Evolutionary conservation across 2,329 filamentous ascomycete species (phyloP).

Genomic region (Aspergillus pseudoviridinutans): DNA sequence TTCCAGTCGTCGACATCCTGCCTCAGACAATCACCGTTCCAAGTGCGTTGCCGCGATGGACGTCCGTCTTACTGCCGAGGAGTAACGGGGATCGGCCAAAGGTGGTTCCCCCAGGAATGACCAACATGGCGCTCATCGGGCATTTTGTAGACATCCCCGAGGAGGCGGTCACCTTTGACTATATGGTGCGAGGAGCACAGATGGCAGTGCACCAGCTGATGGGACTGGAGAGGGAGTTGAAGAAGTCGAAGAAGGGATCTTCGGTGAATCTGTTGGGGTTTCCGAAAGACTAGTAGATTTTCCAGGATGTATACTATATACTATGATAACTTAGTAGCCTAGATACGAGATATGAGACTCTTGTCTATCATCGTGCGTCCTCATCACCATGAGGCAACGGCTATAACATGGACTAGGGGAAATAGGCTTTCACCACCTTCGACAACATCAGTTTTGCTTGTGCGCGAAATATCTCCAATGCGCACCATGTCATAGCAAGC

Average conservation of each 20-base stretch:
- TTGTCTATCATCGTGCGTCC: no score
- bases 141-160: conserved; percentile 41
- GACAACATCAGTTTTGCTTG: no score
- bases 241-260: conserved; percentile 6
- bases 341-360: neutral
- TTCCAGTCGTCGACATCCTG: conserved; percentile 29
- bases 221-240: conserved; percentile 15
- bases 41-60: conserved; percentile 40
- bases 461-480: no score
- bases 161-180: conserved; percentile 40
- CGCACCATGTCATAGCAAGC: no score
- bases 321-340: neutral
- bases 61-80: conserved; percentile 36
- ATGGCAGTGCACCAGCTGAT: conserved; percentile 32
- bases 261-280: neutral
- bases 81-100: conserved; percentile 34
- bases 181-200: conserved; percentile 35
- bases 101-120: conserved; percentile 34
- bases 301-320: neutral
- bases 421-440: no score
- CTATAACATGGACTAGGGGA: no score
- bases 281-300: neutral
- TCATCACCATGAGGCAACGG: no score
- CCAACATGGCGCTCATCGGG: conserved; percentile 40
- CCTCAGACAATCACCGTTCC: conserved; percentile 32